Evolutionary conservation across 1,139 yeast genomes (phyloP).

Genomic region (Hansenula sp.): DNA sequence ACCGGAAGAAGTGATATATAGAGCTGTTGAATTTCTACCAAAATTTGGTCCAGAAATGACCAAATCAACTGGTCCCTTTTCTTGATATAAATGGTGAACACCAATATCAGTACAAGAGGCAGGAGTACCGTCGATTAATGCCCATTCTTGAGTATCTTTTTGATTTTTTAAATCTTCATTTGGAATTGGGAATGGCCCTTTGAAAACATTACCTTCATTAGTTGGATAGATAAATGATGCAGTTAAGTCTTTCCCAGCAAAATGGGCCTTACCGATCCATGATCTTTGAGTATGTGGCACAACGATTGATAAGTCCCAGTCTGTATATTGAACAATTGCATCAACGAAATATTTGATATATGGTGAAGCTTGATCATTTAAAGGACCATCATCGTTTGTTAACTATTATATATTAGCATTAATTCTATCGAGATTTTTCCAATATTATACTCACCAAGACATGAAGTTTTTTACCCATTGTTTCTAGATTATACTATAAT

Average conservation of each 20-base stretch:
- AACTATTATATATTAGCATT: too few species aligned
- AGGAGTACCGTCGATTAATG: constrained; percentile 85
- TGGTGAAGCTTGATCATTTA: constrained; percentile 77
- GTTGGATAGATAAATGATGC: constrained; percentile 62
- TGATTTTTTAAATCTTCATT: constrained; percentile 32
- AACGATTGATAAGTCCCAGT: constrained; percentile 83
- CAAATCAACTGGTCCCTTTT: constrained; percentile 66
- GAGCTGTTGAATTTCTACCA: constrained; percentile 89
- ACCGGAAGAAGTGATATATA: constrained; percentile 90
- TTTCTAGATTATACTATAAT: background rate
- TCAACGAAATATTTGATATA: constrained; percentile 79
- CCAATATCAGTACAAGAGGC: constrained; percentile 96
- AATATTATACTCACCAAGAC: background rate
- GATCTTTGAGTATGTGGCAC: constrained; percentile 82
- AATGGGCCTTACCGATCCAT: constrained; percentile 97
- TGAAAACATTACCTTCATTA: constrained; percentile 45
- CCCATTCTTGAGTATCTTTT: constrained; percentile 67
- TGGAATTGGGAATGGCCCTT: constrained; percentile 66
- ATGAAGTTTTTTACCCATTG: background rate
- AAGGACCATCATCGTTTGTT: constrained; percentile 96
- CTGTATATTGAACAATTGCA: constrained; percentile 57
- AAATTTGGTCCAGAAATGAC: constrained; percentile 94
- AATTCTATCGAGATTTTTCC: too few species aligned
- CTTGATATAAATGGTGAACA: constrained; percentile 59
- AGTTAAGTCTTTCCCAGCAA: constrained; percentile 75